phyloP scores from a whole-genome alignment of 2,329 filamentous ascomycete species.

The Fusarium sacchari region DNA sequence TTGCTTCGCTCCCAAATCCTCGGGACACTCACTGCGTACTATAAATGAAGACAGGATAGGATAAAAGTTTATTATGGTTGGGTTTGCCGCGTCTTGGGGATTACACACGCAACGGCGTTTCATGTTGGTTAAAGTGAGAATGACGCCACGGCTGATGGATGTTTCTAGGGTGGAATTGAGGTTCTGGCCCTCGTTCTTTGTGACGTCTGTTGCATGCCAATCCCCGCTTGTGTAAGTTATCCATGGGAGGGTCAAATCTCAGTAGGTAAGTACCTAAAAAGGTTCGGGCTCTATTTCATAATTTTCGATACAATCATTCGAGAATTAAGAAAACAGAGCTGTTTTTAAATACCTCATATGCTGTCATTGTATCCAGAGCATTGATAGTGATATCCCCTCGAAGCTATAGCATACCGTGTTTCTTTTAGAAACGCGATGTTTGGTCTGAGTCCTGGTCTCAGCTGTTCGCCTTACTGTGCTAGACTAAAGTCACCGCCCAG shows the following conservation, averaged over 20 bases:
- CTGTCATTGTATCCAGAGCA: neutral
- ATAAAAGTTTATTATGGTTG: neutral
- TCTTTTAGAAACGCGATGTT: neutral
- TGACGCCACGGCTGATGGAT: conserved; percentile 13
- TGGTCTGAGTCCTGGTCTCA: conserved; percentile 16
- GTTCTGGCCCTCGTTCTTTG: conserved; percentile 17
- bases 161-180: neutral
- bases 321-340: neutral
- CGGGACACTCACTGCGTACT: neutral
- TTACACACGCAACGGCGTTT: neutral
- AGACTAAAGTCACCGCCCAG: neutral
- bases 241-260: neutral
- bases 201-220: conserved; percentile 27
- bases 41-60: neutral
- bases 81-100: neutral
- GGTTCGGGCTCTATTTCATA: neutral
- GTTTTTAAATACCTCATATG: neutral
- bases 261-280: neutral
- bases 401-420: neutral
- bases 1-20: conserved; percentile 3
- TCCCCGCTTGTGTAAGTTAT: conserved; percentile 17
- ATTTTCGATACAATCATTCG: no score
- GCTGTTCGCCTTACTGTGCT: conserved; percentile 34
- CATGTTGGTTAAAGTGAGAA: neutral
- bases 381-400: neutral